Base-by-base conservation (phyloP, 1,284 basidiomycete genomes). In the Cutaneotrichosporon sp. region DNA sequence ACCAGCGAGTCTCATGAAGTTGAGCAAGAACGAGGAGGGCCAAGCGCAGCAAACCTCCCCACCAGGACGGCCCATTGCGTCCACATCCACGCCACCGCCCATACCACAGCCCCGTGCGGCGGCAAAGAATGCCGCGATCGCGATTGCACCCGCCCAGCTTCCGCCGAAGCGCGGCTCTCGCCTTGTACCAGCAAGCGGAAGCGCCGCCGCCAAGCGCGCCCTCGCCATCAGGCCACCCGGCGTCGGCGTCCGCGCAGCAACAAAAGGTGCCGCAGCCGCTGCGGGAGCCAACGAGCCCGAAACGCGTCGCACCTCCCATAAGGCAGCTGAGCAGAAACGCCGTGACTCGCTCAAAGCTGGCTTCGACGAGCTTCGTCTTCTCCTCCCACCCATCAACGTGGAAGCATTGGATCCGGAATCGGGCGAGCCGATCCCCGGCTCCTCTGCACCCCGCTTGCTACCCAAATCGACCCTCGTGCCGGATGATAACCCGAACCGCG, bases 301-400 rank as follows among this genome's bases (percentile, higher is more conserved):
- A 49, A 70, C 57, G 8, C 67, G 72, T 9, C 90, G 91, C 68
- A 88, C 88, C 0, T 93, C 91, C 1, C 94, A 98, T 76, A 97
- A 97, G 75, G 90, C 87, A 1, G 94, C 94, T 0, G 94, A 98
- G 74, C 94, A 98, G 71, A 94, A 96, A 71, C 85, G 94, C 19
- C 84, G 94, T 4, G 94, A 98, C 74, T 90, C 87, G 33, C 82
- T 98, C 61, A 98, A 98, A 76, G 86, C 86, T 10, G 92, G 90
- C 16, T 98, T 94, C 68, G 94, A 98, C 72, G 92, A 97, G 60
- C 81, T 98, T 11, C 87, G 94, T 12, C 75, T 80, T 8, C 79
- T 97, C 12, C 80, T 98, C 0, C 94, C 94, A 0, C 87, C 90
- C 2, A 89, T 97, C 64, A 75, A 75, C 57, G 71, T 70, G 16